Evolutionary conservation across 129 eudicot species (phyloP), one percentile per base, ranked within the genome.

Genomic region (Arctium lappa): DNA sequence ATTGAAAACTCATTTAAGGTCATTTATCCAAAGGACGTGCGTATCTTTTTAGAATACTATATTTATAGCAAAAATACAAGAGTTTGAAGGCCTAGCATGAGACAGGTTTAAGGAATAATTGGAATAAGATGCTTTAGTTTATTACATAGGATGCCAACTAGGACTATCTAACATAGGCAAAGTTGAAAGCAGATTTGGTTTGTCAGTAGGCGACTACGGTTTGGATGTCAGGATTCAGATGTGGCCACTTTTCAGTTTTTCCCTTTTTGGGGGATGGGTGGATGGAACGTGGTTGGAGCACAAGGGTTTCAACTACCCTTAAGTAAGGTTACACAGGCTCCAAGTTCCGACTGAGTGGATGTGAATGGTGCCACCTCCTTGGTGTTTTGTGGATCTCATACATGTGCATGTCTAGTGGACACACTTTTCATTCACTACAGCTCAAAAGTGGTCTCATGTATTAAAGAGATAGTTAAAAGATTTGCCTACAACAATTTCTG

Each of bases 361-460:
- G 63, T 60, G 33, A 81, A 73, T 56, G 44, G 15, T 73, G 79
- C 73, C 84, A 73, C 79, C 79, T 81, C 73, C 10, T 56, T 38
- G 10, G 40, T 60, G 42, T 75, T 73, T 72, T 73, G 79, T 73
- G 84, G 79, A 73, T 73, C 71, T 48, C 3, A 22, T 75, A 30
- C 29, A 69, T 69, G 33, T 27, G 22, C 82, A 83, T 15, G 66
- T 69, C 75, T 77, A 50, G 34, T 83, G 53, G 39, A 76, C 33
- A 30, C 32, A 75, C 76, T 72, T 76, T 83, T 42, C 16, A 16
- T 10, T 27, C 65, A 31, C 48, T 69, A 18, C 40, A 79, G 40
- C 39, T 66, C 69, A 11, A 40, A 75, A 44, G 75, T 76, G 32
- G 56, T 48, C 38, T 34, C 4, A 69, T 78, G 69, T 77, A 27